Conservation (phyloP, 495 filamentous ascomycete species). For the Pyrenula aspistea region DNA sequence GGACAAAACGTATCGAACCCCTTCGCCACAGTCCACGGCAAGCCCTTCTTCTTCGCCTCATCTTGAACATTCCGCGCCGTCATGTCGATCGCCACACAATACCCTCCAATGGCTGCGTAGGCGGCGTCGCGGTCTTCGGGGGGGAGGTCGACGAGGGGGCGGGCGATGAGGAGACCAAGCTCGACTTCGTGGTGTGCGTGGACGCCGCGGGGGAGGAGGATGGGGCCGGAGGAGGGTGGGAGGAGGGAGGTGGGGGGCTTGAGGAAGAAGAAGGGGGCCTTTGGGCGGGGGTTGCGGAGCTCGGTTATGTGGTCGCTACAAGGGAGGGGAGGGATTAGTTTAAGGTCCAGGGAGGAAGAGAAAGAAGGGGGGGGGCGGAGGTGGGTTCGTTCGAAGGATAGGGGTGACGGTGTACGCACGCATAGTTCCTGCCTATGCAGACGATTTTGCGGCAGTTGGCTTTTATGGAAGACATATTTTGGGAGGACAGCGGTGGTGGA, state of each 20-base stretch:
- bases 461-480: constrained; percentile 44
- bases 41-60: constrained; percentile 88
- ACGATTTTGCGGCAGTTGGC: constrained; percentile 73
- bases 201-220: constrained; percentile 69
- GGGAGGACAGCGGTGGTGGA: too few relatives aligned
- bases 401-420: constrained; percentile 40
- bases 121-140: constrained; percentile 1
- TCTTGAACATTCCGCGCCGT: constrained; percentile 88
- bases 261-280: constrained; percentile 97
- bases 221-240: constrained; percentile 63
- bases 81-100: constrained; percentile 84
- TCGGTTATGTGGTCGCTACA: constrained; percentile 85
- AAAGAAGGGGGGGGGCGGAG: constrained; percentile 1
- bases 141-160: constrained; percentile 12
- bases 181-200: constrained; percentile 93
- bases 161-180: constrained; percentile 77
- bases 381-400: background rate
- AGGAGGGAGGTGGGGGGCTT: constrained; percentile 83
- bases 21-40: constrained; percentile 94
- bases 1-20: constrained; percentile 97
- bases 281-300: constrained; percentile 72
- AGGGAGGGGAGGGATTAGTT: constrained; percentile 36
- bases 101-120: constrained; percentile 35
- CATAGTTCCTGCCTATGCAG: constrained; percentile 97
- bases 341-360: constrained; percentile 80